Conservation (phyloP, 1,284 basidiomycete genomes). For the Leccinum huronense region DNA sequence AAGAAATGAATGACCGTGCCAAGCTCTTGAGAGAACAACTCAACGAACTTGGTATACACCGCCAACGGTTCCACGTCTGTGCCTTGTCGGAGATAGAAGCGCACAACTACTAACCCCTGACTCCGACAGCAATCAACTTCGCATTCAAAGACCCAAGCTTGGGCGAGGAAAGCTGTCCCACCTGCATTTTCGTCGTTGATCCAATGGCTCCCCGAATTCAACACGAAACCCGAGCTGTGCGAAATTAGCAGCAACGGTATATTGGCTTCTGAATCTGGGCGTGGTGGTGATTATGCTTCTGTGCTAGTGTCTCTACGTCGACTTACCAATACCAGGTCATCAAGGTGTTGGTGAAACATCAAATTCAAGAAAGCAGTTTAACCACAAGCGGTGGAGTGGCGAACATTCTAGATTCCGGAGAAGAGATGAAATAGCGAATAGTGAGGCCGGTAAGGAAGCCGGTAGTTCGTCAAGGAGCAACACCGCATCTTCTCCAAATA, state of each 20-base stretch:
- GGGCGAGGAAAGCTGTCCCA: conserved; percentile 17
- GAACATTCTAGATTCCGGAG: conserved; percentile 1
- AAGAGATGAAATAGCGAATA: neutral
- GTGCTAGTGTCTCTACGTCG: neutral
- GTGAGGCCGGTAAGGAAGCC: neutral
- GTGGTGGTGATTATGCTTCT: conserved; percentile 15
- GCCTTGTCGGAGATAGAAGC: conserved; percentile 6
- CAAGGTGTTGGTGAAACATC: neutral
- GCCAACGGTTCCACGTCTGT: conserved; percentile 62
- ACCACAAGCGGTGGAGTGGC: conserved; percentile 1
- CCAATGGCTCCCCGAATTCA: conserved; percentile 1
- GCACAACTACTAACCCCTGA: conserved; percentile 3
- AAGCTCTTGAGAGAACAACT: conserved; percentile 66
- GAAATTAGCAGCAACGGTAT: neutral
- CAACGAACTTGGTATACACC: conserved; percentile 69
- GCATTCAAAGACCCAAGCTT: conserved; percentile 7
- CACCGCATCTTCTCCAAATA: conserved; percentile 3
- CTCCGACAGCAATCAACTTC: conserved; percentile 19
- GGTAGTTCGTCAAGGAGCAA: conserved; percentile 6
- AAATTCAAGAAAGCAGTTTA: neutral
- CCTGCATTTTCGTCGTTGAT: conserved; percentile 12
- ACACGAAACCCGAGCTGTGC: neutral
- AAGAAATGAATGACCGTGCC: conserved; percentile 58
- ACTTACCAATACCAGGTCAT: conserved; percentile 9
- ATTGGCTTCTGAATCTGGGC: conserved; percentile 21